phyloP scores from a whole-genome alignment of 257 asterid genomes.

The Nicotiana attenuata region DNA sequence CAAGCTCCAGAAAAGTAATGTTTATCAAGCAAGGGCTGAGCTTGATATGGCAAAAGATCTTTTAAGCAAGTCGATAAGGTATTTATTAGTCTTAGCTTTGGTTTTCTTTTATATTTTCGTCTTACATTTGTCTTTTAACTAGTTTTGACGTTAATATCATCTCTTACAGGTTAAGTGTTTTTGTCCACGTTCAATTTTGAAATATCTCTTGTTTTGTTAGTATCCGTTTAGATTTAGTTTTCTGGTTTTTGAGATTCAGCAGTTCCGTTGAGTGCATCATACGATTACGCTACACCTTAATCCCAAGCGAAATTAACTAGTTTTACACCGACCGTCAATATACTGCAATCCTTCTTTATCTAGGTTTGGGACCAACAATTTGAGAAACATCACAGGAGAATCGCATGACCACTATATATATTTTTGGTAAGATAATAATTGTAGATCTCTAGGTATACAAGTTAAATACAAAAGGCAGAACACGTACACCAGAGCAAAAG shows the following conservation, averaged over 20 bases:
- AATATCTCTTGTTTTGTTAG: neutral
- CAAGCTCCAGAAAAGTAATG: slow-evolving; percentile 45
- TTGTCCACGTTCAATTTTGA: neutral
- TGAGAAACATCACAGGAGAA: neutral
- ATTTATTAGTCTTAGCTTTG: slow-evolving; percentile 9
- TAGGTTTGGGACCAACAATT: neutral
- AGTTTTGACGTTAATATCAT: slow-evolving; percentile 4
- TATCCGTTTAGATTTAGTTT: neutral
- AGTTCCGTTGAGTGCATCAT: neutral
- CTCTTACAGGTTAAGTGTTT: neutral
- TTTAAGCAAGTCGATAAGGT: slow-evolving; percentile 61
- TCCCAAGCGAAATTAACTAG: neutral
- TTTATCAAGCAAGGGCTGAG: slow-evolving; percentile 48
- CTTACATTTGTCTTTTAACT: slow-evolving; percentile 1
- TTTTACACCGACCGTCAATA: neutral
- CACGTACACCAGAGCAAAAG: neutral
- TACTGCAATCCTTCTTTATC: neutral
- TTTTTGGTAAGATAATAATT: neutral
- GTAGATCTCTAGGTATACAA: neutral
- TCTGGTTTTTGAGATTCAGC: neutral
- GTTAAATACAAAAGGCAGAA: neutral
- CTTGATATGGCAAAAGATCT: slow-evolving; percentile 57
- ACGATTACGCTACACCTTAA: neutral
- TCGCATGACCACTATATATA: slow-evolving; percentile 2
- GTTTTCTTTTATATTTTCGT: slow-evolving; percentile 9